Percentiles rank a stretch among this genome's conserved stretches.
Evolutionary conservation across 1,284 basidiomycete genomes (phyloP).

Genomic region (Moesziomyces sp.): DNA sequence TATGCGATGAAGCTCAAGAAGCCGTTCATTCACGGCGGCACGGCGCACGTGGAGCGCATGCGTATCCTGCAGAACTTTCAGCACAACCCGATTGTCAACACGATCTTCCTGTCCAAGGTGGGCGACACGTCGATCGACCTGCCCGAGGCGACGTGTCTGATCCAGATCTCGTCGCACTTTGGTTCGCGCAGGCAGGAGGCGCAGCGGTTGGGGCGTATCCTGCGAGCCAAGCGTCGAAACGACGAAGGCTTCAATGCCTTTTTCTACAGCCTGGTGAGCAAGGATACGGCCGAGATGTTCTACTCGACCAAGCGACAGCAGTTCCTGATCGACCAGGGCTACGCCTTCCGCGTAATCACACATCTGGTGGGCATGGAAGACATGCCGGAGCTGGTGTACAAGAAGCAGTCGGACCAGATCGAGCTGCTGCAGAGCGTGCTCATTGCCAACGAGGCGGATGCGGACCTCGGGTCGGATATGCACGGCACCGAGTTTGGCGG

Average conservation of each 20-base stretch:
- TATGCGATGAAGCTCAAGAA: slow-evolving; percentile 95
- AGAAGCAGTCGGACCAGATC: slow-evolving; percentile 90
- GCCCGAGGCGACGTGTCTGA: slow-evolving; percentile 97
- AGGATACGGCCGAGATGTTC: slow-evolving; percentile 99
- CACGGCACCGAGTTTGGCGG: slow-evolving; percentile 69
- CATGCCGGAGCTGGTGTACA: slow-evolving; percentile 90
- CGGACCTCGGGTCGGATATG: slow-evolving; percentile 86
- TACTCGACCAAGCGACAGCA: slow-evolving; percentile 99
- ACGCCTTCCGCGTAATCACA: slow-evolving; percentile 99
- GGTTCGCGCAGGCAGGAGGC: slow-evolving; percentile 98
- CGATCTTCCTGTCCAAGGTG: slow-evolving; percentile 98
- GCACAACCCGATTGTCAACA: slow-evolving; percentile 91
- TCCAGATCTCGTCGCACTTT: slow-evolving; percentile 99
- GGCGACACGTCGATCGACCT: slow-evolving; percentile 99
- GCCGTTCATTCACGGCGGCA: slow-evolving; percentile 95
- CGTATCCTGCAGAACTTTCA: slow-evolving; percentile 94
- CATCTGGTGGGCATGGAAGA: slow-evolving; percentile 91
- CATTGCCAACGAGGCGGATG: slow-evolving; percentile 88
- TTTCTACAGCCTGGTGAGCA: slow-evolving; percentile 98
- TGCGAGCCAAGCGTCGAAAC: slow-evolving; percentile 95
- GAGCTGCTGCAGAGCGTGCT: slow-evolving; percentile 90
- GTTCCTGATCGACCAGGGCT: slow-evolving; percentile 97
- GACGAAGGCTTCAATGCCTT: slow-evolving; percentile 99
- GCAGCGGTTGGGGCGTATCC: slow-evolving; percentile 89
- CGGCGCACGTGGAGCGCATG: slow-evolving; percentile 94